These are phyloP conservation scores for Pythium scleroteichum DNA, from an alignment of 352 stramenopile species.

Conservation along the genomic window DNA sequence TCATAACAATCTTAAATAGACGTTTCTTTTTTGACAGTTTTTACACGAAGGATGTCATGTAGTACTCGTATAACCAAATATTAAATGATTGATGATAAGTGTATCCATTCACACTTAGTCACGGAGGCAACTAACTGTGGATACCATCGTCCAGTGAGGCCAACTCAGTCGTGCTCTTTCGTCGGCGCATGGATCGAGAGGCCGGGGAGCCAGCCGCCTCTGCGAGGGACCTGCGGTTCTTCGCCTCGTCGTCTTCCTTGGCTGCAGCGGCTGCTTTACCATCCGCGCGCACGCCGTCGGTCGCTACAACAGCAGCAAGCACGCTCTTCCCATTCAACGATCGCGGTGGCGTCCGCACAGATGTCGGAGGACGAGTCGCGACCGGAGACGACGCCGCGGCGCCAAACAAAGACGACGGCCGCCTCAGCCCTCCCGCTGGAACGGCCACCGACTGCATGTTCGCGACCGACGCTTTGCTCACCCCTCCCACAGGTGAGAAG, in stretches of 20 bases:
- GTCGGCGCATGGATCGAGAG: slow-evolving; percentile 48
- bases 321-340: slow-evolving; percentile 14
- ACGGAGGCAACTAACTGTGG: too few species aligned
- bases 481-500: slow-evolving; percentile 28
- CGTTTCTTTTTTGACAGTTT: too few species aligned
- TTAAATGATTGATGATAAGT: too few species aligned
- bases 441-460: slow-evolving; percentile 5
- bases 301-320: slow-evolving; percentile 10
- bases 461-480: slow-evolving; percentile 2
- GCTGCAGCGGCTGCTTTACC: slow-evolving; percentile 2
- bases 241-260: slow-evolving; percentile 4
- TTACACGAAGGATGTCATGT: too few species aligned
- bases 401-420: slow-evolving; percentile 20
- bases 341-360: slow-evolving; percentile 6
- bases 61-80: too few species aligned
- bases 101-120: too few species aligned
- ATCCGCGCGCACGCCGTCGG: slow-evolving; percentile 5
- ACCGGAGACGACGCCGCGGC: not conserved
- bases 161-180: slow-evolving; percentile 57
- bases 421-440: slow-evolving; percentile 1
- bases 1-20: too few species aligned
- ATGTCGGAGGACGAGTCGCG: slow-evolving; percentile 8
- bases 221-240: slow-evolving; percentile 25
- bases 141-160: slow-evolving; percentile 20
- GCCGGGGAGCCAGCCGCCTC: slow-evolving; percentile 22